Percentiles rank a stretch among this genome's conserved stretches.
These are phyloP conservation scores for Conringia planisiliqua DNA, from an alignment of 345 rosid genomes.

Conservation along the genomic window DNA sequence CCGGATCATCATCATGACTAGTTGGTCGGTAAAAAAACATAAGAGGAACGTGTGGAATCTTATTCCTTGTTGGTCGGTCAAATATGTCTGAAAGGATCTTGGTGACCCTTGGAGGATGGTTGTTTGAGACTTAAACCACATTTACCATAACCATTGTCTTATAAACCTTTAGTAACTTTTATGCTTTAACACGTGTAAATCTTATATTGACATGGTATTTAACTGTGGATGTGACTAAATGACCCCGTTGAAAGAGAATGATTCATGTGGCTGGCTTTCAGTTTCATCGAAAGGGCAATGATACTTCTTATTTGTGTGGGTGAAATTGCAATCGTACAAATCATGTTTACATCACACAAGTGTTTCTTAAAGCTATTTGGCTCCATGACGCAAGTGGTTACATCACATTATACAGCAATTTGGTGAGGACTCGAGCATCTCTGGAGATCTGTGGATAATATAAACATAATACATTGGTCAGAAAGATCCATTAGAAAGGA, in stretches of 20 bases:
- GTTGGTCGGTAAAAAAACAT: too few species aligned
- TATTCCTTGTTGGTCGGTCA: too few species aligned
- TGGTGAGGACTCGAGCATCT: slow-evolving; percentile 67
- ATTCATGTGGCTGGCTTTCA: not conserved
- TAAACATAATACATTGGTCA: not conserved
- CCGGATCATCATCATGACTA: too few species aligned
- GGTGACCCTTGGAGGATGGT: too few species aligned
- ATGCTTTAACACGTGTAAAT: not conserved
- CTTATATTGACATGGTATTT: not conserved
- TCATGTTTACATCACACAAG: not conserved
- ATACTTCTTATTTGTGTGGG: not conserved
- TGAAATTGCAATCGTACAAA: slow-evolving; percentile 16
- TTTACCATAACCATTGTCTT: too few species aligned
- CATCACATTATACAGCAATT: slow-evolving; percentile 79
- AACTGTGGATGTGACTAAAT: not conserved
- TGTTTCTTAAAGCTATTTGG: not conserved
- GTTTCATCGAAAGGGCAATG: not conserved
- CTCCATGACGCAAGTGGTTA: not conserved
- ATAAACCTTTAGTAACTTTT: not conserved
- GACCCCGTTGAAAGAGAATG: not conserved
- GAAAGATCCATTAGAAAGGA: too few species aligned
- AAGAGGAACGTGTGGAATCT: too few species aligned
- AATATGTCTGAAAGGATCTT: too few species aligned
- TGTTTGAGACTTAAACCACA: too few species aligned
- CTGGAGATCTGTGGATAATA: slow-evolving; percentile 51